Percentiles rank a stretch among this genome's conserved stretches.
Evolutionary conservation across 2,329 filamentous ascomycete species (phyloP).

Genomic region (Fusarium pseudoanthophilum): DNA sequence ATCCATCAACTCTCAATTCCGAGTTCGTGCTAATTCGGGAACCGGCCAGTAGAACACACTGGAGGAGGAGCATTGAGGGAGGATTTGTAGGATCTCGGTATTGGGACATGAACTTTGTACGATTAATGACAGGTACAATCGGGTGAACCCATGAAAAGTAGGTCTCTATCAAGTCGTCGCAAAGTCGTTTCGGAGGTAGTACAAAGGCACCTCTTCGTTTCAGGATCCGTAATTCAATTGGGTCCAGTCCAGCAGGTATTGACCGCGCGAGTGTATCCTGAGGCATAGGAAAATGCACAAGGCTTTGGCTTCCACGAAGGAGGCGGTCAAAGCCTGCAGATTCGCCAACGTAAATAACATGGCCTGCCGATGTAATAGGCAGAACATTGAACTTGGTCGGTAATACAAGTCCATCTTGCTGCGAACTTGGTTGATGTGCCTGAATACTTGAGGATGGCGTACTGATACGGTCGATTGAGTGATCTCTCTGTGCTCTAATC

Average conservation of each 20-base stretch:
- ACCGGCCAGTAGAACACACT: neutral
- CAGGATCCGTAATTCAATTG: neutral
- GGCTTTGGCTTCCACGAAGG: neutral
- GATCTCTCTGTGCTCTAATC: neutral
- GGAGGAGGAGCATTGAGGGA: neutral
- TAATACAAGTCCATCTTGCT: neutral
- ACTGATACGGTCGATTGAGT: neutral
- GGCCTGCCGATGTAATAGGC: neutral
- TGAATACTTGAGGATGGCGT: neutral
- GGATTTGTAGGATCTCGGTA: neutral
- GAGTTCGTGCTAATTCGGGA: neutral
- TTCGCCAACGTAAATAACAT: neutral
- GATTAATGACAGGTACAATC: neutral
- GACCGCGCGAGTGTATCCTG: neutral
- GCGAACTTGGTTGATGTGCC: fast-evolving
- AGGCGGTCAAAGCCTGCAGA: neutral
- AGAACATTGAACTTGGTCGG: neutral
- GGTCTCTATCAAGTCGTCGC: neutral
- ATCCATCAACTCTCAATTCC: neutral
- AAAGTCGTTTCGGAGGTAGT: neutral
- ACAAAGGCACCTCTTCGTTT: neutral
- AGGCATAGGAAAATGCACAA: neutral
- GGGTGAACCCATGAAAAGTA: neutral
- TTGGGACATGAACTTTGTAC: neutral
- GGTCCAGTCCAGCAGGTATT: neutral